Conservation (phyloP, 2,329 filamentous ascomycete species). For the Cladobotryum mycophilum region DNA sequence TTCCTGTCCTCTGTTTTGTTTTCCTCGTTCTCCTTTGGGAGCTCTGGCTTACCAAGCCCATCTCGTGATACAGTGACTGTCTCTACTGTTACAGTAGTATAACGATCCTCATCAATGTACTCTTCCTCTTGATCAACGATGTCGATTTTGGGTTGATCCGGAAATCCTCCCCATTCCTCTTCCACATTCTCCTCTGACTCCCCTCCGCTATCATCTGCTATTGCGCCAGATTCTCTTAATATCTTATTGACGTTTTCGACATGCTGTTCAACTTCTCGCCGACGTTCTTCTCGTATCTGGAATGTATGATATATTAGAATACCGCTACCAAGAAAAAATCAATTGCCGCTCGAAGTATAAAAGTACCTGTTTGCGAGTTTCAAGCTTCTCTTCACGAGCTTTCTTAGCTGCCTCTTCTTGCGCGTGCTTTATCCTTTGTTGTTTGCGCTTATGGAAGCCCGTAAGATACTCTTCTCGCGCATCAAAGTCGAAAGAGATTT, state of each 20-base stretch:
- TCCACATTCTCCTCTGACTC: slow-evolving; percentile 32
- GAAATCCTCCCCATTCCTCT: slow-evolving; percentile 61
- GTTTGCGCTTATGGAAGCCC: slow-evolving; percentile 94
- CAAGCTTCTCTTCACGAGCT: slow-evolving; percentile 69
- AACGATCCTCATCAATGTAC: slow-evolving; percentile 93
- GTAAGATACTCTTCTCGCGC: slow-evolving; percentile 84
- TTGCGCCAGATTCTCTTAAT: slow-evolving; percentile 52
- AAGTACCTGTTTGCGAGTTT: slow-evolving; percentile 67
- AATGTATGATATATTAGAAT: not conserved
- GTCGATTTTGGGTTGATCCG: slow-evolving; percentile 41
- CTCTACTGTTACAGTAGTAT: slow-evolving; percentile 91
- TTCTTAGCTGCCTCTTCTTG: slow-evolving; percentile 73
- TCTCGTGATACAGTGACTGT: slow-evolving; percentile 74
- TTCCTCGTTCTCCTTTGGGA: slow-evolving; percentile 31
- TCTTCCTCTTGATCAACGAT: slow-evolving; percentile 79
- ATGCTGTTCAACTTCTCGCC: slow-evolving; percentile 74
- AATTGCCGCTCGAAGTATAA: not conserved
- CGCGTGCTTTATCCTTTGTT: slow-evolving; percentile 75
- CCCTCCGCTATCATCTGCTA: slow-evolving; percentile 33
- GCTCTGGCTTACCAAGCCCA: slow-evolving; percentile 54
- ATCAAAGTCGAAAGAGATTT: slow-evolving; percentile 76
- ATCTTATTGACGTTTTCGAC: slow-evolving; percentile 69
- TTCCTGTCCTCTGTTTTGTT: slow-evolving; percentile 25
- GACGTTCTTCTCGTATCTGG: slow-evolving; percentile 77
- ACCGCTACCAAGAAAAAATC: too few species aligned